phyloP scores from a whole-genome alignment of 2,329 filamentous ascomycete genomes.

The Aspergillus sp. region DNA sequence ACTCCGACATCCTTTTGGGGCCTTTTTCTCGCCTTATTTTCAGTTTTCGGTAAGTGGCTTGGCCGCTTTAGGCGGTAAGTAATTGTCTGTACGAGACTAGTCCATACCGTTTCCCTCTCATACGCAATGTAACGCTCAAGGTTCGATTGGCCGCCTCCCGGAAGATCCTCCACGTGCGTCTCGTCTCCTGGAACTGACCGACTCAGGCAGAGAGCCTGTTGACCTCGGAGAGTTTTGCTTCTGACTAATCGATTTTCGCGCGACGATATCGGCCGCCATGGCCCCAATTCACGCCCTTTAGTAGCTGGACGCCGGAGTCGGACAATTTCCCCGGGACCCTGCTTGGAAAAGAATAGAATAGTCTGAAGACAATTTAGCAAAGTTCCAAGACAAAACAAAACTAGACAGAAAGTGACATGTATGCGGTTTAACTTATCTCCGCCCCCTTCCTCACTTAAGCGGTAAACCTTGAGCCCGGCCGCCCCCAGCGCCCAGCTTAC shows the following conservation, averaged over 20 bases:
- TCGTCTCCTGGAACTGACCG: not conserved
- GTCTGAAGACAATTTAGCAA: too few relatives aligned
- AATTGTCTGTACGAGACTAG: not conserved
- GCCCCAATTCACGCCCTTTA: too few relatives aligned
- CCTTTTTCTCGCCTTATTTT: not conserved
- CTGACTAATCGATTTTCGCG: not conserved
- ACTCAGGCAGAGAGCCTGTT: not conserved
- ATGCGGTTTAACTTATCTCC: not conserved
- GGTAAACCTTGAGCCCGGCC: not conserved
- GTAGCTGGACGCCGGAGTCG: not conserved
- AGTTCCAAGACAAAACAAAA: not conserved
- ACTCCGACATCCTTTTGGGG: not conserved
- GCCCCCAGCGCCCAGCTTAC: too few relatives aligned
- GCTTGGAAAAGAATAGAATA: too few relatives aligned
- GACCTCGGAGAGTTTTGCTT: slow-evolving; percentile 2
- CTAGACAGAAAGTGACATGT: not conserved
- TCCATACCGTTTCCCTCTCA: not conserved
- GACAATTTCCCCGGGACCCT: not conserved
- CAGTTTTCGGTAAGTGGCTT: not conserved
- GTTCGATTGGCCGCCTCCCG: slow-evolving; percentile 21
- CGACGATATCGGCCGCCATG: not conserved
- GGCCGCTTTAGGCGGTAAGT: not conserved
- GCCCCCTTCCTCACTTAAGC: not conserved
- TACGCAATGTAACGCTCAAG: slow-evolving; percentile 17
- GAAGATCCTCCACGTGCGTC: slow-evolving; percentile 24